Conservation (phyloP, 108 stramenopile genomes). For the Epithemia pelagica region DNA sequence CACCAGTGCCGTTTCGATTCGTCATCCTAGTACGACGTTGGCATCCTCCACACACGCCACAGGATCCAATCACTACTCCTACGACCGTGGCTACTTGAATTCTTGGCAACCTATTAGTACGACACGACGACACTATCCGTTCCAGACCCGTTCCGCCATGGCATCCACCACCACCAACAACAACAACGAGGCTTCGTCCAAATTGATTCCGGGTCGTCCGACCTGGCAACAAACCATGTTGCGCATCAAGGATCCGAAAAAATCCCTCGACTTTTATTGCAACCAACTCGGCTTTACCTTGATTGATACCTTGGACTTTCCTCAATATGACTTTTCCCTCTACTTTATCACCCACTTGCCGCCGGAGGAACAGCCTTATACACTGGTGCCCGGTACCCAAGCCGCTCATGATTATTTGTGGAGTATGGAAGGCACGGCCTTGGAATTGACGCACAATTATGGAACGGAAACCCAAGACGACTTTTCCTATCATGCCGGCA, state of each 20-base stretch:
- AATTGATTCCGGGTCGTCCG: slow-evolving; percentile 77
- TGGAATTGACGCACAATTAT: slow-evolving; percentile 91
- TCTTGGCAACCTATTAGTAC: no score
- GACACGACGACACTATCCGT: no score
- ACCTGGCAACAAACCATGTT: slow-evolving; percentile 91
- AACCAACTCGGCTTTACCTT: slow-evolving; percentile 69
- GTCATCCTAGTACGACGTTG: no score
- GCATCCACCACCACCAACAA: no score
- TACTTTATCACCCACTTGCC: slow-evolving; percentile 71
- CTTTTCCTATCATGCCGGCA: slow-evolving; percentile 78
- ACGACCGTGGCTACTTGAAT: no score
- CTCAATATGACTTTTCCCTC: slow-evolving; percentile 64
- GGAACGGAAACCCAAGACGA: slow-evolving; percentile 64
- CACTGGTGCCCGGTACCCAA: slow-evolving; percentile 60
- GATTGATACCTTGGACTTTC: slow-evolving; percentile 78
- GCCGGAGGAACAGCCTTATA: slow-evolving; percentile 30
- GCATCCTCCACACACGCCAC: no score
- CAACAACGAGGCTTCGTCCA: no score
- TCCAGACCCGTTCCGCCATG: no score
- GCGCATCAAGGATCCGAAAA: slow-evolving; percentile 67
- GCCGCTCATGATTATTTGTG: slow-evolving; percentile 84
- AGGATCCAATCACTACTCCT: no score
- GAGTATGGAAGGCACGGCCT: slow-evolving; percentile 69
- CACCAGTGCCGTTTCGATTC: no score
- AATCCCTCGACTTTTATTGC: slow-evolving; percentile 63